Evolutionary conservation across 164 flowering plant species (phyloP).

Genomic region (Paratinospora sagittata): DNA sequence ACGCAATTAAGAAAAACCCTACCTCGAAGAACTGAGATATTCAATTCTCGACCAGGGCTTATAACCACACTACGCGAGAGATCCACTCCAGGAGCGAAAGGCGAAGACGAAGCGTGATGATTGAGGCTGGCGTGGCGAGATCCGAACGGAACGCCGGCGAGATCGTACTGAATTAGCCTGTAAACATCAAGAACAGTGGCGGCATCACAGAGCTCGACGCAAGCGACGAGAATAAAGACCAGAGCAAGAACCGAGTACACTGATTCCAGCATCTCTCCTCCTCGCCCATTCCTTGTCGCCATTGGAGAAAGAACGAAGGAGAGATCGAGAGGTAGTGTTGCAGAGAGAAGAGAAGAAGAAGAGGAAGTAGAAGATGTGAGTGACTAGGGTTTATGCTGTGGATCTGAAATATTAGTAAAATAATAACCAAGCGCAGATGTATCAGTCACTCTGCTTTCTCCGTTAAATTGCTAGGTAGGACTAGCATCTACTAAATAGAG

Average conservation of each 20-base stretch:
- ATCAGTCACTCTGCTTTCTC: not conserved
- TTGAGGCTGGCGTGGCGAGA: slow-evolving; percentile 78
- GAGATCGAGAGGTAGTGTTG: not conserved
- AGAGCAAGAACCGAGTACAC: slow-evolving; percentile 48
- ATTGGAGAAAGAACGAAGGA: slow-evolving; percentile 16
- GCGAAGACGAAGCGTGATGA: slow-evolving; percentile 73
- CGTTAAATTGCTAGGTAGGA: not conserved
- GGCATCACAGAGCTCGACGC: slow-evolving; percentile 88
- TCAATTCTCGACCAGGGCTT: slow-evolving; percentile 58
- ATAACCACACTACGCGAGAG: slow-evolving; percentile 79
- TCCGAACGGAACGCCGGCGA: slow-evolving; percentile 87
- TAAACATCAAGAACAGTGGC: slow-evolving; percentile 93
- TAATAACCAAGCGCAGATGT: not conserved
- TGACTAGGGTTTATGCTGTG: slow-evolving; percentile 3
- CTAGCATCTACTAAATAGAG: too few species aligned
- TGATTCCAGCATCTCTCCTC: slow-evolving; percentile 40
- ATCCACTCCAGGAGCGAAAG: slow-evolving; percentile 54
- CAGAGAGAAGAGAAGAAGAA: not conserved
- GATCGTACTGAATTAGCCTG: slow-evolving; percentile 91
- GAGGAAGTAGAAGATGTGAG: not conserved
- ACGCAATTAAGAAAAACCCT: not conserved
- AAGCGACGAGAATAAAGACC: slow-evolving; percentile 63
- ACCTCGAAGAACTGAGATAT: slow-evolving; percentile 65
- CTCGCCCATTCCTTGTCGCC: slow-evolving; percentile 30
- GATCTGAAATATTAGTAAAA: not conserved